Conservation (phyloP, 2,329 filamentous ascomycete genomes). For the Cyphellophora attinorum region DNA sequence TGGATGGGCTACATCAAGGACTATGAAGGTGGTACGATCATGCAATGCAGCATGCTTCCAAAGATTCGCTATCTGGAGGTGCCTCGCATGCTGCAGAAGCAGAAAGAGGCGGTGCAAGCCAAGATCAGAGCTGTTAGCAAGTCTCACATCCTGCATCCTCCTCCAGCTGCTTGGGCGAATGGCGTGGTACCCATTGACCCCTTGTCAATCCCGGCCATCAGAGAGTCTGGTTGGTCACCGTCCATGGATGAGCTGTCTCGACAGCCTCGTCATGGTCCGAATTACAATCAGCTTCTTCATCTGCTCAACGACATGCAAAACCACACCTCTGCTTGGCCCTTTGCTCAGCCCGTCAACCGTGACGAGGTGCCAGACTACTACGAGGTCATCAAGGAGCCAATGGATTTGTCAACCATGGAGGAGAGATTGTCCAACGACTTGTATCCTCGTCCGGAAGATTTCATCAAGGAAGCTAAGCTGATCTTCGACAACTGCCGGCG, state of each 20-base stretch:
- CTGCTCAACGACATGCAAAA: constrained; percentile 94
- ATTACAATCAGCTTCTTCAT: constrained; percentile 88
- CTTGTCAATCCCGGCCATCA: constrained; percentile 77
- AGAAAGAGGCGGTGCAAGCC: constrained; percentile 88
- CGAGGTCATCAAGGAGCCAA: constrained; percentile 94
- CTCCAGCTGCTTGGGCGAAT: constrained; percentile 77
- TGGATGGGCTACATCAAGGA: constrained; percentile 99
- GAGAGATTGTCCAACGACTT: constrained; percentile 87
- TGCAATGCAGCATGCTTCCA: constrained; percentile 98
- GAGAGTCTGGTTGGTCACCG: constrained; percentile 84
- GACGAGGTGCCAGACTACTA: constrained; percentile 99
- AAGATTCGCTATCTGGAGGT: constrained; percentile 88
- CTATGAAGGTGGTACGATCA: constrained; percentile 96
- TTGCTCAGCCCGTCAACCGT: constrained; percentile 83
- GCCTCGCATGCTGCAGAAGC: constrained; percentile 89
- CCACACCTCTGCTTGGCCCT: constrained; percentile 87
- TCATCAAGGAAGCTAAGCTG: constrained; percentile 76
- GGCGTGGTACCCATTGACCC: constrained; percentile 70
- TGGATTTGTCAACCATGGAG: constrained; percentile 96
- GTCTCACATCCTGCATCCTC: constrained; percentile 75
- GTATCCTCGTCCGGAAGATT: constrained; percentile 85
- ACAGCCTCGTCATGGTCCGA: constrained; percentile 88
- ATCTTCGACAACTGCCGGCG: constrained; percentile 91
- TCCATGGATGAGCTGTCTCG: constrained; percentile 97
- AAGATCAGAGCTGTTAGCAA: constrained; percentile 90